phyloP scores from a whole-genome alignment of 768 basidiomycete species.

The Ephemerocybe angulata region DNA sequence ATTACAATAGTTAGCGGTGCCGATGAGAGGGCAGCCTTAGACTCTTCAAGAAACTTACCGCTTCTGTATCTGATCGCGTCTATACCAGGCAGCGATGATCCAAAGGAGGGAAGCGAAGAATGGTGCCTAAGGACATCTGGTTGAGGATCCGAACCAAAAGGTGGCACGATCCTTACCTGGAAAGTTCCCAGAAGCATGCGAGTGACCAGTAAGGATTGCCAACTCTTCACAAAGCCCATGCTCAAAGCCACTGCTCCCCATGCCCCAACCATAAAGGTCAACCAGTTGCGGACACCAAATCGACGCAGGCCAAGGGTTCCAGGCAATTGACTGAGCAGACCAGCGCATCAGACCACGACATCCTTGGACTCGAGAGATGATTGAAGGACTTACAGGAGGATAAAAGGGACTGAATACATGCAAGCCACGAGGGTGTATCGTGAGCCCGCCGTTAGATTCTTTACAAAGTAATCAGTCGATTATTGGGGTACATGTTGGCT shows the following conservation, averaged over 20 bases:
- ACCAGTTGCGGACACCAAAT: constrained; percentile 43
- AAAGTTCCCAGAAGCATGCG: constrained; percentile 41
- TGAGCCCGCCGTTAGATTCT: constrained; percentile 30
- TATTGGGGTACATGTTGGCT: not conserved
- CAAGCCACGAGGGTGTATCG: constrained; percentile 42
- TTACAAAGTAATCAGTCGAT: not conserved
- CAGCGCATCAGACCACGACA: not conserved
- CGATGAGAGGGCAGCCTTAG: too few relatives aligned
- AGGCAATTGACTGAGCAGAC: constrained; percentile 38
- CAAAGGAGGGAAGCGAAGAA: constrained; percentile 46
- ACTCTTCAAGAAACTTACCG: constrained; percentile 13
- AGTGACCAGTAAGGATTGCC: constrained; percentile 38
- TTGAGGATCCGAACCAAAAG: too few relatives aligned
- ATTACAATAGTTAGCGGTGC: too few relatives aligned
- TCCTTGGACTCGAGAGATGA: not conserved
- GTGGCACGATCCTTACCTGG: too few relatives aligned
- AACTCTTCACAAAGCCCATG: constrained; percentile 43
- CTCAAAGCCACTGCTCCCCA: constrained; percentile 44
- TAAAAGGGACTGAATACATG: constrained; percentile 44
- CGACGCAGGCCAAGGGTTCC: constrained; percentile 41
- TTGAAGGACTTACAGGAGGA: constrained; percentile 32
- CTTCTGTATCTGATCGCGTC: constrained; percentile 30
- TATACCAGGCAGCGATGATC: constrained; percentile 44
- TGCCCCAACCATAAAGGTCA: constrained; percentile 36
- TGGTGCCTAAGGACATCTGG: too few relatives aligned